These are phyloP conservation scores for Arthrinium phaeospermum DNA, from an alignment of 2,329 filamentous ascomycete genomes.

Conservation along the genomic window DNA sequence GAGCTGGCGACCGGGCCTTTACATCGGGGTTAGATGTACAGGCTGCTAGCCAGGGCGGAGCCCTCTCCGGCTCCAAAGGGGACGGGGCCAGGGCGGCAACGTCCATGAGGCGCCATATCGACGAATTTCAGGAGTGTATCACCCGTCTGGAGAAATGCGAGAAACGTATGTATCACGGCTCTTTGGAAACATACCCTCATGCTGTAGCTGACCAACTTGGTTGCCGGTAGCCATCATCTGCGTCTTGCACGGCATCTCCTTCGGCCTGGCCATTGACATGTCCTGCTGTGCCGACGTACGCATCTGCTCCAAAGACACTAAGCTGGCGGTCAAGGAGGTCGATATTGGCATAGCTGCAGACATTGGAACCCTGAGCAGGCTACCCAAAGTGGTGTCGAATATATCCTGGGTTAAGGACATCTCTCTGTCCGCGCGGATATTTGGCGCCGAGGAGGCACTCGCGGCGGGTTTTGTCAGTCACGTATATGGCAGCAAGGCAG, in stretches of 20 bases:
- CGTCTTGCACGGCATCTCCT: constrained; percentile 78
- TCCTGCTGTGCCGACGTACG: constrained; percentile 74
- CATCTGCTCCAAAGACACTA: constrained; percentile 63
- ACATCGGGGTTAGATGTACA: constrained; percentile 85
- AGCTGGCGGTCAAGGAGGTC: constrained; percentile 79
- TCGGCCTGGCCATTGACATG: constrained; percentile 80
- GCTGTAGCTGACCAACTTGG: neutral
- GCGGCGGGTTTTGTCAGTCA: constrained; percentile 72
- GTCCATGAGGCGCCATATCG: constrained; percentile 69
- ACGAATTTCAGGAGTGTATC: constrained; percentile 82
- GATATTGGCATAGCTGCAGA: constrained; percentile 83
- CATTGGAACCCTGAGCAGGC: constrained; percentile 74
- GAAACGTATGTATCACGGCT: constrained; percentile 66
- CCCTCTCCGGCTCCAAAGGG: constrained; percentile 43
- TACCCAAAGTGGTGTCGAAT: constrained; percentile 75
- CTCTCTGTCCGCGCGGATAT: constrained; percentile 72
- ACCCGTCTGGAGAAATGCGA: constrained; percentile 81
- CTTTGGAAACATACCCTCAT: too few relatives aligned
- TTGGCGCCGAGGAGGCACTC: constrained; percentile 71
- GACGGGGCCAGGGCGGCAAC: constrained; percentile 72
- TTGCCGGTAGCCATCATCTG: constrained; percentile 71
- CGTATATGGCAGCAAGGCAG: constrained; percentile 57
- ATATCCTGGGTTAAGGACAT: constrained; percentile 83
- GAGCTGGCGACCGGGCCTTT: constrained; percentile 83
- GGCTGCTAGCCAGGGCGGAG: constrained; percentile 62